A percentile compares a stretch with the other conserved stretches of the same genome.
Evolutionary conservation across 495 filamentous ascomycete species (phyloP).

Genomic region (Daldinia childiae): DNA sequence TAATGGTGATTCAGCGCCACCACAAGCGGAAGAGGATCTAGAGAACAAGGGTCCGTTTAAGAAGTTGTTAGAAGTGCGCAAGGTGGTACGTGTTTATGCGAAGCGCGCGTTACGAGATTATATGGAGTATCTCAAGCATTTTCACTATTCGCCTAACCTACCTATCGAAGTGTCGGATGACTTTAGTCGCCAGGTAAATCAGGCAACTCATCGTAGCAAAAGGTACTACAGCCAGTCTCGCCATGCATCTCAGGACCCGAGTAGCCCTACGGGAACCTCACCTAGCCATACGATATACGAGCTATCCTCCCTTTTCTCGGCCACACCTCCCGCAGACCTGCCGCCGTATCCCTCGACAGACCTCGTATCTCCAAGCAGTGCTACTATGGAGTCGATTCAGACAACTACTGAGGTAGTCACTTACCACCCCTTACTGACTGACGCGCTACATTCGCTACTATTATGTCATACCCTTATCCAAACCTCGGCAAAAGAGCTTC

Average conservation of each 20-base stretch:
- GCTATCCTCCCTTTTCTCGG: conserved; percentile 65
- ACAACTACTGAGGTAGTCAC: conserved; percentile 72
- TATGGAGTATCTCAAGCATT: conserved; percentile 70
- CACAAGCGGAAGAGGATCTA: conserved; percentile 35
- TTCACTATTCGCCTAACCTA: conserved; percentile 79
- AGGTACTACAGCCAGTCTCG: conserved; percentile 45
- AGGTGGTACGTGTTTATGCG: conserved; percentile 72
- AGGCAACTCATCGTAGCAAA: conserved; percentile 59
- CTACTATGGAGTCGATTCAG: conserved; percentile 38
- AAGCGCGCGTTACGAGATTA: conserved; percentile 79
- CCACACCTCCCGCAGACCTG: conserved; percentile 64
- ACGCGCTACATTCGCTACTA: conserved; percentile 77
- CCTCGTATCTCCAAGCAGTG: conserved; percentile 38
- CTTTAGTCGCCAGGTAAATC: conserved; percentile 70
- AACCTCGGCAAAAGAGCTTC: conserved; percentile 75
- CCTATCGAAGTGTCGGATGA: conserved; percentile 71
- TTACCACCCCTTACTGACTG: conserved; percentile 79
- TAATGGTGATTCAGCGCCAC: conserved; percentile 16
- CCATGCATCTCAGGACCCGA: conserved; percentile 40
- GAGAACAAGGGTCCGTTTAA: conserved; percentile 55
- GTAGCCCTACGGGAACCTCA: conserved; percentile 42
- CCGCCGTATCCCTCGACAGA: conserved; percentile 64
- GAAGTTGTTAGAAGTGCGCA: conserved; percentile 66
- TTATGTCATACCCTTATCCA: conserved; percentile 77
- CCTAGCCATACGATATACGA: conserved; percentile 51